Conservation (phyloP, 2,329 filamentous ascomycete species). For the Echinosphaeria canescens region DNA sequence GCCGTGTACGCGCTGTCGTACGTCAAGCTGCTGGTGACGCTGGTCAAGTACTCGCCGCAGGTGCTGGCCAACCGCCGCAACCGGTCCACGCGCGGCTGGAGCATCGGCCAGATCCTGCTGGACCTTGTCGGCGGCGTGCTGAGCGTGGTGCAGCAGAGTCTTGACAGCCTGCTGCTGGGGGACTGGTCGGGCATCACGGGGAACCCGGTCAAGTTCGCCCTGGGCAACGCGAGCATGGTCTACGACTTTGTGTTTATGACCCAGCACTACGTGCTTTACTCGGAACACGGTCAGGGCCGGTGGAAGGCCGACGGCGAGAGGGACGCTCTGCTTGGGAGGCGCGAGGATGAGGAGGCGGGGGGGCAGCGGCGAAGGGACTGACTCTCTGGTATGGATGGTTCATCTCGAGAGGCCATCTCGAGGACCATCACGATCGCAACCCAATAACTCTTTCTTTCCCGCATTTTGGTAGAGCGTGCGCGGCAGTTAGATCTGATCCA, state of each 20-base stretch:
- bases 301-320: constrained; percentile 12
- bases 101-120: constrained; percentile 63
- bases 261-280: constrained; percentile 76
- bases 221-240: constrained; percentile 67
- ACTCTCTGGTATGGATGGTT: too few relatives aligned
- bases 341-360: constrained; percentile 8
- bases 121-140: constrained; percentile 67
- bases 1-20: constrained; percentile 53
- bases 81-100: constrained; percentile 73
- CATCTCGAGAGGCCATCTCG: too few relatives aligned
- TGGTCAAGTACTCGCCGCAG: constrained; percentile 88
- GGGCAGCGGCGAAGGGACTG: too few relatives aligned
- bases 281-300: constrained; percentile 8
- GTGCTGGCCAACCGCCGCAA: constrained; percentile 66
- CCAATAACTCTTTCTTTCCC: too few relatives aligned
- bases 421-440: too few relatives aligned
- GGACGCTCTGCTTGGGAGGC: constrained; percentile 14
- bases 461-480: too few relatives aligned
- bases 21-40: constrained; percentile 70
- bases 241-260: constrained; percentile 75
- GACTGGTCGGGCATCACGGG: constrained; percentile 86
- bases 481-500: too few relatives aligned
- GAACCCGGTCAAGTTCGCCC: constrained; percentile 75
- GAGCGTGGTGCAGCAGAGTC: constrained; percentile 58
- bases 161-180: constrained; percentile 66